A percentile compares a stretch with the other conserved stretches of the same genome.
Conservation (phyloP, 176 grass and related monocot species). For the Oryza brachyantha region DNA sequence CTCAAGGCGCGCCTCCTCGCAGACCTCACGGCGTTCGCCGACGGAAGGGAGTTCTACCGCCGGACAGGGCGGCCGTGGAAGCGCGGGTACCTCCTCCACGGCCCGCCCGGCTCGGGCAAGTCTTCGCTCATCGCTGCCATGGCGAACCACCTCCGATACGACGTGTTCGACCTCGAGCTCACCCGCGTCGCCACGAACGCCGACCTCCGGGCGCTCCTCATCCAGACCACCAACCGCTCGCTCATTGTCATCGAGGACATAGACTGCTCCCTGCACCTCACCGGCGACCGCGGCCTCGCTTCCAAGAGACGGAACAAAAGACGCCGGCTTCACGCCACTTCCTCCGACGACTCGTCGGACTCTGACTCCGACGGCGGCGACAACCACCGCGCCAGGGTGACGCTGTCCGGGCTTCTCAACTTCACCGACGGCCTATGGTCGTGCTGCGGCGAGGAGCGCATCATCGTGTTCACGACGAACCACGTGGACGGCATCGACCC, state of each 20-base stretch:
- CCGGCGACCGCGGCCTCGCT: conserved; percentile 52
- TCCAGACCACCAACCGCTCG: conserved; percentile 87
- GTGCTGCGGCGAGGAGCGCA: conserved; percentile 92
- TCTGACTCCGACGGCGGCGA: conserved; percentile 40
- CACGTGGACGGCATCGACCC: conserved; percentile 87
- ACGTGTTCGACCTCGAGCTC: conserved; percentile 94
- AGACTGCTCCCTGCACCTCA: conserved; percentile 94
- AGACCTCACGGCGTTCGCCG: conserved; percentile 74
- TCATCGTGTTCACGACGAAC: conserved; percentile 97
- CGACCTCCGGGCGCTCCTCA: conserved; percentile 76
- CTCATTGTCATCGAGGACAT: conserved; percentile 98
- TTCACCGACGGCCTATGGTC: conserved; percentile 98
- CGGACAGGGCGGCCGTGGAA: conserved; percentile 79
- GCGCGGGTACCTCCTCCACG: conserved; percentile 88
- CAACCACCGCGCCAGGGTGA: conserved; percentile 53
- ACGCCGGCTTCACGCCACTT: conserved; percentile 30
- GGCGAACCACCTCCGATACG: conserved; percentile 90
- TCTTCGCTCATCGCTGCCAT: conserved; percentile 94
- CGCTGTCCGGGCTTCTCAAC: conserved; percentile 85
- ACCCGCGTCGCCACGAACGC: conserved; percentile 76
- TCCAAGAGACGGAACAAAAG: conserved; percentile 45
- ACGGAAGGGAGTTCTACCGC: conserved; percentile 77
- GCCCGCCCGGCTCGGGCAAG: conserved; percentile 76
- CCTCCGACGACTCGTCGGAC: conserved; percentile 51
- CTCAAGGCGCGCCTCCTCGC: conserved; percentile 63